These are phyloP conservation scores for Austropuccinia psidii DNA, from an alignment of 1,284 basidiomycete genomes.

Conservation along the genomic window DNA sequence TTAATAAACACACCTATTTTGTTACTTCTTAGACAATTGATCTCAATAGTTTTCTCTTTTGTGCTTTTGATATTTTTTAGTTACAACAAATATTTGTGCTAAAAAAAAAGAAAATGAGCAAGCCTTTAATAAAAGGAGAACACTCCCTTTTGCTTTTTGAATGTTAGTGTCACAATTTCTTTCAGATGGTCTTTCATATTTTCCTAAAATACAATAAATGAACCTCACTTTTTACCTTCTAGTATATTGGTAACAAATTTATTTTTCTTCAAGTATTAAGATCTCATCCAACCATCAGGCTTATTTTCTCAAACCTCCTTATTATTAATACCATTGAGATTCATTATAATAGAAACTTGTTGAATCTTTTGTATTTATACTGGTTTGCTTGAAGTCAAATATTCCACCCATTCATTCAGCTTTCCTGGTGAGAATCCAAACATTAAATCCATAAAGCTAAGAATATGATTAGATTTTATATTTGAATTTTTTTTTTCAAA, in stretches of 20 bases:
- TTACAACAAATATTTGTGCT: too few relatives aligned
- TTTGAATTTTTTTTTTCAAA: conserved; percentile 52
- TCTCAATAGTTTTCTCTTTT: too few relatives aligned
- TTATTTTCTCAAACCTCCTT: conserved; percentile 60
- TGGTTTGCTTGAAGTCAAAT: conserved; percentile 63
- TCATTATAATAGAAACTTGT: not conserved
- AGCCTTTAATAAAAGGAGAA: conserved; percentile 90
- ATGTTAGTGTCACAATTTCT: conserved; percentile 74
- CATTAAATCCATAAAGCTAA: conserved; percentile 83
- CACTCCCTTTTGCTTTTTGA: conserved; percentile 85
- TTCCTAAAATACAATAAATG: conserved; percentile 36
- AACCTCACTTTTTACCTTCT: conserved; percentile 15
- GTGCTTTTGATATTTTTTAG: too few relatives aligned
- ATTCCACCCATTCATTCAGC: conserved; percentile 75
- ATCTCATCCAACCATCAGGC: conserved; percentile 72
- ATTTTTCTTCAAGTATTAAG: conserved; percentile 68
- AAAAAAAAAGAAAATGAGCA: conserved; percentile 77
- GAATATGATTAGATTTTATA: conserved; percentile 67
- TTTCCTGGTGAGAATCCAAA: conserved; percentile 85
- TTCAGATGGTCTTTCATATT: conserved; percentile 65
- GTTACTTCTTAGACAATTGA: too few relatives aligned
- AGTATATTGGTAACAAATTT: conserved; percentile 43
- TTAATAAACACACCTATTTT: too few relatives aligned
- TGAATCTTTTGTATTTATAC: conserved; percentile 56
- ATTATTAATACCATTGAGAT: not conserved